Evolutionary conservation across 2,329 filamentous ascomycete genomes (phyloP), one percentile per base, ranked within the genome.

Genomic region (Paecilomyces sp.): DNA sequence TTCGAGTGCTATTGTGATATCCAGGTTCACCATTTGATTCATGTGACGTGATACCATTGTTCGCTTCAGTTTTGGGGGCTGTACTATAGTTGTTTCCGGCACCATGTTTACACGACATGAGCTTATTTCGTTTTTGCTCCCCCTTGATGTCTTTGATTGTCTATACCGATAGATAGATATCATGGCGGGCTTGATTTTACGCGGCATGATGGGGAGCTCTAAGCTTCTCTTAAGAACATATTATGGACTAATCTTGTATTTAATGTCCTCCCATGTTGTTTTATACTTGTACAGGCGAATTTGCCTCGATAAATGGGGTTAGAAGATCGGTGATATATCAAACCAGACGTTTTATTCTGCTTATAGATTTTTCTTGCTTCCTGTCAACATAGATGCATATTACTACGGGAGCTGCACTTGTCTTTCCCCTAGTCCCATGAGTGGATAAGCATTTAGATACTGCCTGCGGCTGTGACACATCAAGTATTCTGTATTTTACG

Each of bases 131-230:
- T 58, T 31, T 47, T 18, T 47, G n/a, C 13, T 59, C 33, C 56
- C 36, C 54, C 54, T 57, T 60, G 18, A 54, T 28, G 30, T 53
- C 54, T 25, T 62, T 60, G 58, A 47, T 47, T 6, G n/a, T 47
- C 41, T 47, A 47, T 47, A n/a, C 36, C 2, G n/a, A n/a, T 15
- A 15, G 15, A 18, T 8, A 6, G 41, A 47, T 6, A 18, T 22
- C 5, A 47, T 18, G 36, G 13, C 6, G 36, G 36, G 15, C 3
- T 3, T 18, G 15, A 4, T 18, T 47, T 33, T 33, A 33, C 9
- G 31, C 31, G 11, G 31, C 31, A 18, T 47, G 41, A 47, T 47
- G n/a, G 41, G 9, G n/a, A 18, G 41, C 41, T 9, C 41, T 47
- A 47, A 47, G 41, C 41, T 18, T 47, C 8, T 9, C n/a, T 18